A percentile compares a stretch with the other conserved stretches of the same genome.
phyloP scores from a whole-genome alignment of 78 protist species.

The Neovahlkampfia damariscottae region DNA sequence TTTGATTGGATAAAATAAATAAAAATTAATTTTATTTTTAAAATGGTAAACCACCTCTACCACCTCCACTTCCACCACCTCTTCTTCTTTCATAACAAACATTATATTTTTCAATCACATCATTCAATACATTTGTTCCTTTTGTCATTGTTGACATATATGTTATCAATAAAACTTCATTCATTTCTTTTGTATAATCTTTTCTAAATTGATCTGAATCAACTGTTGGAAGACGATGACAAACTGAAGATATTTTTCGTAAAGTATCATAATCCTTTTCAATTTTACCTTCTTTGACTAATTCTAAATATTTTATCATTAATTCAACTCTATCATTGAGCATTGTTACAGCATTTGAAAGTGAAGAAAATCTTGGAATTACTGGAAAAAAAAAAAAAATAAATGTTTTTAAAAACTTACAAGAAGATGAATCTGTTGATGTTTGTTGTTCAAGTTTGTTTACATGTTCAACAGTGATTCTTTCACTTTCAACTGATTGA shows the following conservation, averaged over 20 bases:
- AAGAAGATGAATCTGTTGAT: background rate
- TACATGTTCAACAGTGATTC: background rate
- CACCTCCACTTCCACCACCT: too few species aligned
- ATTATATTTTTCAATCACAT: conserved; percentile 56
- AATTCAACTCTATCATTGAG: background rate
- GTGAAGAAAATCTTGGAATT: background rate
- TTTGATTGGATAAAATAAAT: too few species aligned
- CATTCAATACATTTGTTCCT: conserved; percentile 44
- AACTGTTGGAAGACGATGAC: conserved; percentile 12
- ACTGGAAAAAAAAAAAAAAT: too few species aligned
- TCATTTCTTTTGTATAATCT: conserved; percentile 35
- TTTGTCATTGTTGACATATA: conserved; percentile 64
- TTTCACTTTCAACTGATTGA: background rate
- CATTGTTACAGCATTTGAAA: background rate
- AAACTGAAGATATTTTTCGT: background rate
- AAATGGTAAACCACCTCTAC: too few species aligned
- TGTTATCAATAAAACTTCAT: conserved; percentile 57
- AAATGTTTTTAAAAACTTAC: too few species aligned
- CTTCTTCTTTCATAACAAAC: conserved; percentile 37
- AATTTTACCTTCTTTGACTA: conserved; percentile 14
- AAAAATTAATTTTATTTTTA: too few species aligned
- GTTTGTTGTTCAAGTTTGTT: background rate
- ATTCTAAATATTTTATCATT: background rate
- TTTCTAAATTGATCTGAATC: background rate
- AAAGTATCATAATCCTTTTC: background rate